Evolutionary conservation across 495 filamentous ascomycete genomes (phyloP), one percentile per base, ranked within the genome.

Genomic region (Trichoderma reesei): DNA sequence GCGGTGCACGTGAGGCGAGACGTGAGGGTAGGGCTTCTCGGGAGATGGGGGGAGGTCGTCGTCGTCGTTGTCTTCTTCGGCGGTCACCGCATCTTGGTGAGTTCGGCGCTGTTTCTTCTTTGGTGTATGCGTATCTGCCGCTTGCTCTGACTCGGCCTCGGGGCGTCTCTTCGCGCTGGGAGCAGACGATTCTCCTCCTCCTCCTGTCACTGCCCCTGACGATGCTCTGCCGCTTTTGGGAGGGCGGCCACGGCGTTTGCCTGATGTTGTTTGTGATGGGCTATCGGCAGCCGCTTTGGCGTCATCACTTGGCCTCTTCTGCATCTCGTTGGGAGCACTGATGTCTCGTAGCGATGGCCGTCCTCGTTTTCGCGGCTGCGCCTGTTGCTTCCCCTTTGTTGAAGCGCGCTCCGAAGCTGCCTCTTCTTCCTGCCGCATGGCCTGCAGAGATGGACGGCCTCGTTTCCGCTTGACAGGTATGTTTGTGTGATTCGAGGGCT

Each of bases 1-100:
- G 14, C 71, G 69, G 46, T 72, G 76, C 7, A 76, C 75, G 51
- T 68, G 73, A n/a, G 77, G 66, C 7, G 72, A 63, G 26, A 81
- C 70, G 51, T 78, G 75, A 33, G 71, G 71, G 63, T 77, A 78
- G 31, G 70, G 71, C 26, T 66, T 41, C n/a, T 18, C 56, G 10
- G 59, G 66, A 0, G 64, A 54, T 34, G 71, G 51, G 13, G 51
- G 51, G 7, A 11, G 26, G 26, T 56, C 42, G 33, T 64, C 41
- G 33, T 64, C 41, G 1, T 48, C 41, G 16, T 18, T 62, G 20
- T 46, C 62, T 10, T 64, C 41, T 31, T 41, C 37, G 20, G 13
- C 42, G 1, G 39, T 54, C 5, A 9, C 51, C 9, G 26, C 51
- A 33, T 31, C 20, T 31, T 11, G 20, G 11, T 56, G 51, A 34